These are phyloP conservation scores for Beauveria asiatica DNA, from an alignment of 2,329 filamentous ascomycete species.

Conservation along the genomic window DNA sequence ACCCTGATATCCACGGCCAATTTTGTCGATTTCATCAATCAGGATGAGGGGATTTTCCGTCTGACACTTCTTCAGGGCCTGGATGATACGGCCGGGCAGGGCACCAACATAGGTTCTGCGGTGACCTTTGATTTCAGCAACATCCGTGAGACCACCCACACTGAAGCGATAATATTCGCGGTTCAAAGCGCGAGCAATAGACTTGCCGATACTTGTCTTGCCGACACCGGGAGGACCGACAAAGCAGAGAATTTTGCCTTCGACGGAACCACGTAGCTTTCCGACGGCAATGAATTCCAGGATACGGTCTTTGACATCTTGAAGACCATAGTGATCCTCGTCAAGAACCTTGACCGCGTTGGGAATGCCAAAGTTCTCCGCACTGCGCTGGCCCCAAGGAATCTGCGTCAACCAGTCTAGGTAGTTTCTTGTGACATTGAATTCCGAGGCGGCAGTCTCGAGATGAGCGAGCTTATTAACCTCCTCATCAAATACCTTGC, in stretches of 20 bases:
- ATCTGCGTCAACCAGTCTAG: constrained; percentile 98
- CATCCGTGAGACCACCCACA: constrained; percentile 91
- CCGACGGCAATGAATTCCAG: constrained; percentile 97
- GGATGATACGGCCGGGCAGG: constrained; percentile 90
- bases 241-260: constrained; percentile 97
- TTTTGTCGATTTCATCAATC: constrained; percentile 98
- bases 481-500: constrained; percentile 97
- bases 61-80: constrained; percentile 97
- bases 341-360: constrained; percentile 87
- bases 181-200: constrained; percentile 88
- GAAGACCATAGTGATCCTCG: constrained; percentile 92
- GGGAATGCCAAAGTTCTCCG: constrained; percentile 92
- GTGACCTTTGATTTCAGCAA: constrained; percentile 98
- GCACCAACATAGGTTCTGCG: constrained; percentile 94
- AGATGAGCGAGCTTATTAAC: constrained; percentile 93
- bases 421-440: constrained; percentile 97
- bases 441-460: constrained; percentile 92
- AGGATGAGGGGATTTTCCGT: constrained; percentile 95
- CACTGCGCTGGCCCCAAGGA: constrained; percentile 89
- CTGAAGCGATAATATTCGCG: constrained; percentile 98
- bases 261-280: constrained; percentile 91
- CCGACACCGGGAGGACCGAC: constrained; percentile 95
- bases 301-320: constrained; percentile 98
- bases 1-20: constrained; percentile 90
- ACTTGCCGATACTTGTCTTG: constrained; percentile 98